Evolutionary conservation across 2,329 filamentous ascomycete genomes (phyloP), one percentile per base, ranked within the genome.

Genomic region (Aotearoamyces nothofagi): DNA sequence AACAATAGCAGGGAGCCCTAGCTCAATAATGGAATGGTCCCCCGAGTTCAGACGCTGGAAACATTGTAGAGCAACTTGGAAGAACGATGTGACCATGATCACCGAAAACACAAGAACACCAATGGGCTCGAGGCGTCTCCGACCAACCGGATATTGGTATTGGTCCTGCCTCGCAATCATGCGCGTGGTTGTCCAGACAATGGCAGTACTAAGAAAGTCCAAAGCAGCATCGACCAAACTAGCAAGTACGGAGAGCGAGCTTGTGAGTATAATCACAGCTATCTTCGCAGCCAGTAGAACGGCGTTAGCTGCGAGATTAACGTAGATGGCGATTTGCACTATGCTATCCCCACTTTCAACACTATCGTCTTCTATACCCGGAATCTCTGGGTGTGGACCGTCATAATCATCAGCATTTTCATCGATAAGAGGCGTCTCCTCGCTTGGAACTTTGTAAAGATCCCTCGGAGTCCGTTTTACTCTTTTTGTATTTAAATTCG

Each of bases 281-380:
- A 64, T 55, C 42, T 74, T 74, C 4, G 63, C 66, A 7, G 55
- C 49, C 3, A 74, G 53, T 2, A 73, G 55, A 26, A 69, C 41
- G 22, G 70, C 57, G 39, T 74, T 74, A 22, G 68, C 67, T n/a
- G 63, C 45, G 5, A 73, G 59, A 35, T 74, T 74, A 43, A 71
- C 57, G 51, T 84, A 87, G 44, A 96, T 90, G 23, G 87, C 86
- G 12, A 90, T 47, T n/a, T 74, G 78, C 27, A 94, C 83, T 27
- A 92, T 69, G 10, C 67, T 71, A 34, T 77, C 75, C 26, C 73
- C 64, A 37, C 75, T 81, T 45, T 84, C 78, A 3, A 84, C 66
- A 33, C 76, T 77, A 38, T 84, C 78, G 33, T 69, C 64, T 24
- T 79, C 76, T 31, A 79, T 66, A 51, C 72, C 76, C 5, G 77